A percentile compares a stretch with the other conserved stretches of the same genome.
Evolutionary conservation across 164 flowering plant species (phyloP).

Genomic region (Euptelea pleiosperma): DNA sequence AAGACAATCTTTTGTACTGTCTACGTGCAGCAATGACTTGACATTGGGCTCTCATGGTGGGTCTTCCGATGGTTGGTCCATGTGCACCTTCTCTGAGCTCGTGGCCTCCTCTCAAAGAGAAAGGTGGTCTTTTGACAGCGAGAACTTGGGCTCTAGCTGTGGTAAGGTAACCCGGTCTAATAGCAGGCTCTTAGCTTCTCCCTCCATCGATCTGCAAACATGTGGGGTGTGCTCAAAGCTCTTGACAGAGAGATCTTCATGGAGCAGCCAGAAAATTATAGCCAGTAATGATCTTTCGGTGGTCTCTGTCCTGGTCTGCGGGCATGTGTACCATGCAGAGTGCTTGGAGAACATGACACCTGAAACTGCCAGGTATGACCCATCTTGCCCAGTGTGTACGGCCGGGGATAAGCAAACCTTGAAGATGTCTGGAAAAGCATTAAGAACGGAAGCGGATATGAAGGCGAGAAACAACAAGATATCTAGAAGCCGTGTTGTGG

Average conservation of each 20-base stretch:
- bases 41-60: constrained; percentile 60
- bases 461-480: constrained; percentile 46
- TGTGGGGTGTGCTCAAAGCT: constrained; percentile 76
- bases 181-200: constrained; percentile 47
- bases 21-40: constrained; percentile 53
- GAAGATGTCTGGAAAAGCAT: constrained; percentile 49
- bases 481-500: constrained; percentile 56
- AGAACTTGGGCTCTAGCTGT: constrained; percentile 36
- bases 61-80: constrained; percentile 89
- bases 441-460: constrained; percentile 50
- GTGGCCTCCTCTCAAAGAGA: constrained; percentile 72
- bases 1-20: constrained; percentile 49
- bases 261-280: constrained; percentile 42
- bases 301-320: constrained; percentile 75
- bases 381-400: constrained; percentile 71
- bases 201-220: constrained; percentile 44
- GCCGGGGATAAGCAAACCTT: constrained; percentile 55
- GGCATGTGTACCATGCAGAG: constrained; percentile 89
- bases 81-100: constrained; percentile 75
- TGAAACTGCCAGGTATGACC: constrained; percentile 63
- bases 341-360: constrained; percentile 72
- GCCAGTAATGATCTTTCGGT: constrained; percentile 48
- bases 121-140: constrained; percentile 92
- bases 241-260: constrained; percentile 54
- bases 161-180: constrained; percentile 54